Base-by-base conservation (phyloP, 108 stramenopile species). In the Nitzschia sp. region DNA sequence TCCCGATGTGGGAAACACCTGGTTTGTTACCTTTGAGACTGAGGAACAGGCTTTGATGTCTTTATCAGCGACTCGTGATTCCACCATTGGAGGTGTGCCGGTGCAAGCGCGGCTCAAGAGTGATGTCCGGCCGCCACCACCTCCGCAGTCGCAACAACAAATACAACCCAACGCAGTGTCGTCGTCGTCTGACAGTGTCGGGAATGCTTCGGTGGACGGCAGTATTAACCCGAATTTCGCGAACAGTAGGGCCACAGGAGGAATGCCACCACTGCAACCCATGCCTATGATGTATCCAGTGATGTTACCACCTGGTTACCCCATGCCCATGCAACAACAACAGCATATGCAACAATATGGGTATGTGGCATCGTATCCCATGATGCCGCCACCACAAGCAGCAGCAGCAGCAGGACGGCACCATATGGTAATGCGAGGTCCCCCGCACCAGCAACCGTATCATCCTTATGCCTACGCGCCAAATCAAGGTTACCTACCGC, bases 1-100 rank as follows among this genome's bases (percentile, higher is more conserved):
- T 13, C 38, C 63, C 21, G 63, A 63, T 27, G 63, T 30, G 8
- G 63, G 63, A 30, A 28, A 63, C 47, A 48, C 30, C 16, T 63
- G 63, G 63, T 47, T 41, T 46, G 46, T 63, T 2, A 30, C 46
- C 5, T 63, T 63, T 63, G 45, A 29, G 23, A 47, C 45, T 4
- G 44, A 35, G 23, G 46, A 63, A 48, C 35, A 47, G 8, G 63
- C 63, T 38, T 22, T 41, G 6, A 25, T 9, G 36, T 9, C 63
- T 9, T 29, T 63, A 19, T 26, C 22, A 15, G 1, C 2, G 2
- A 28, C 27, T 5, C 55, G 29, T 6, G 55, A 47, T 13, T 2
- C 8, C 26, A 29, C 13, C 2, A 45, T 63, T 47, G 63, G 21
- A 30, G 46, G 27, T 48, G 22, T 16, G 2, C 63, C 46, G 4